Evolutionary conservation across 1,139 yeast genomes (phyloP), one percentile per base, ranked within the genome.

Genomic region (Scheffersomyces illinoinensis): DNA sequence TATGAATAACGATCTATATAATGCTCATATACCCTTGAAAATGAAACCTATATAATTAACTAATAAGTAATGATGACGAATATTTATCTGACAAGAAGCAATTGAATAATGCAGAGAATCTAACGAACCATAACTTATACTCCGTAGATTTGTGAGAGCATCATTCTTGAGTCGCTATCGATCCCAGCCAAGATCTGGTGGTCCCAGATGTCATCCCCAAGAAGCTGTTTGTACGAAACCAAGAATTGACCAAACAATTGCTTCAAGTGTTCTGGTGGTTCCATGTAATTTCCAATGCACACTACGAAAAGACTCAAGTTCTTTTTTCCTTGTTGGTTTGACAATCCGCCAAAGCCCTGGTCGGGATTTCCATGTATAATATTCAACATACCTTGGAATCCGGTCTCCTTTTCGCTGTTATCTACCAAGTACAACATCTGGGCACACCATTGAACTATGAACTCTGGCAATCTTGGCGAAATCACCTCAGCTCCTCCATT

Each of bases 381-480:
- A 59, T 83, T 82, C 67, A 91, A 82, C 87, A 92, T 88, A 3
- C 97, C 97, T 61, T 81, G 81, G 71, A 89, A 90, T 1, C 93
- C 87, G 4, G 91, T 82, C 66, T 89, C 96, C 73, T 92, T 92
- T 69, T 92, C 97, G 55, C 86, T 87, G 62, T 91, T 90, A 63
- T 90, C 96, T 53, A 85, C 85, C 60, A 90, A 78, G 63, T 84
- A 83, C 65, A 83, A 70, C 81, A 90, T 87, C 58, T 84, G 85
- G 17, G 84, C 76, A 62, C 92, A 84, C 97, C 97, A 92, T 53
- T 79, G 78, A 26, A 78, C 72, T 24, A 88, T 80, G 67, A 89
- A 85, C 63, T 85, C 85, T 0, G 82, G 72, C 49, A 91, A 67
- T 60, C 87, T 84, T 2, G 87, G 84, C 0, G 90, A 83, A 10